A percentile compares a stretch with the other conserved stretches of the same genome.
These are phyloP conservation scores for Pseudotulostoma volvatum DNA, from an alignment of 495 filamentous ascomycete species.

Conservation along the genomic window DNA sequence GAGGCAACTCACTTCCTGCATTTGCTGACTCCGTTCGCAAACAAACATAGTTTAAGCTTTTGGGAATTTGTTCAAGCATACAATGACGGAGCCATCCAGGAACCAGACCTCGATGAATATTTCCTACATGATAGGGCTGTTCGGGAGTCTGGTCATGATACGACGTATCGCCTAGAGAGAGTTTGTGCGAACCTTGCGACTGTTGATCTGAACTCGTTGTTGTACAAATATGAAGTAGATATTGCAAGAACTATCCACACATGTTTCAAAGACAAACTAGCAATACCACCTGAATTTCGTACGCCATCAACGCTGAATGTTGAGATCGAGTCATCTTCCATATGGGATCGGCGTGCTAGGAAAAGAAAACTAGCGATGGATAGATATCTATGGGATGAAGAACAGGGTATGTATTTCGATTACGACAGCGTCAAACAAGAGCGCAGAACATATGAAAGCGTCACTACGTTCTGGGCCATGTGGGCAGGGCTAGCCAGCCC, in stretches of 20 bases:
- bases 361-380: slow-evolving; percentile 67
- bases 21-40: slow-evolving; percentile 67
- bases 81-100: slow-evolving; percentile 56
- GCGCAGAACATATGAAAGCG: slow-evolving; percentile 65
- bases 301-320: slow-evolving; percentile 36
- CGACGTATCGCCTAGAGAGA: slow-evolving; percentile 77
- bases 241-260: slow-evolving; percentile 69
- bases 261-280: slow-evolving; percentile 62
- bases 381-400: slow-evolving; percentile 78
- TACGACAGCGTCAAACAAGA: slow-evolving; percentile 72
- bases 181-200: slow-evolving; percentile 81
- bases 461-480: slow-evolving; percentile 90
- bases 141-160: slow-evolving; percentile 94
- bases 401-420: slow-evolving; percentile 90
- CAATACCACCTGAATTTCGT: slow-evolving; percentile 66
- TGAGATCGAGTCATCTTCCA: slow-evolving; percentile 58
- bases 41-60: slow-evolving; percentile 69
- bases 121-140: slow-evolving; percentile 91
- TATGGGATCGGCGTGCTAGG: slow-evolving; percentile 76
- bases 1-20: slow-evolving; percentile 79
- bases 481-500: slow-evolving; percentile 81
- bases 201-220: slow-evolving; percentile 78
- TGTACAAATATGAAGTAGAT: slow-evolving; percentile 94
- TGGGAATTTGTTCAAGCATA: slow-evolving; percentile 73
- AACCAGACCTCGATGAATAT: slow-evolving; percentile 84